Conservation (phyloP, 2,329 filamentous ascomycete species). For the Venturia asperata region DNA sequence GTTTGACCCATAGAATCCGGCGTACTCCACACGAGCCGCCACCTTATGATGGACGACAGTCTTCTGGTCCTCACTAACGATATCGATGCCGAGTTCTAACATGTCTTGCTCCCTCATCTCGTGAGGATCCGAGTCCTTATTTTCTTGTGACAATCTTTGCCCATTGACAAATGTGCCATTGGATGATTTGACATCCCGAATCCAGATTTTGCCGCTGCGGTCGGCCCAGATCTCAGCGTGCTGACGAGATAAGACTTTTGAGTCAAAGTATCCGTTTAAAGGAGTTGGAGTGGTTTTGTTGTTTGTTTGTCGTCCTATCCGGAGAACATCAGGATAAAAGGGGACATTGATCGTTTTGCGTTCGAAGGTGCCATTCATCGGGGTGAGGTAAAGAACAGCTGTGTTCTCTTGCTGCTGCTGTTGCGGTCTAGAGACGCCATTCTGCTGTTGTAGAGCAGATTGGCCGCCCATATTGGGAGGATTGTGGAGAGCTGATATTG, state of each 20-base stretch:
- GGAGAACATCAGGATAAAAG: constrained; percentile 84
- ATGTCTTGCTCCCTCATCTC: constrained; percentile 88
- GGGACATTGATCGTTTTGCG: constrained; percentile 93
- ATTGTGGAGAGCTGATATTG: constrained; percentile 57
- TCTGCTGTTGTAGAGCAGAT: constrained; percentile 53
- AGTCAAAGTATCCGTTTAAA: constrained; percentile 93
- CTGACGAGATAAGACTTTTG: constrained; percentile 91
- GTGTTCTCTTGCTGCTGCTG: constrained; percentile 48
- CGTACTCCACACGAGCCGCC: constrained; percentile 91
- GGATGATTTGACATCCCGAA: constrained; percentile 94
- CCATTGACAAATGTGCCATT: constrained; percentile 99
- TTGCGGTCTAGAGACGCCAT: constrained; percentile 46
- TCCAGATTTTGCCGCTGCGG: constrained; percentile 81
- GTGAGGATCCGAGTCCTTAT: constrained; percentile 91
- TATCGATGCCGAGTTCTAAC: constrained; percentile 92
- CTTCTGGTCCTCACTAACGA: constrained; percentile 97
- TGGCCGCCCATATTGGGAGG: constrained; percentile 60
- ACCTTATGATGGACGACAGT: constrained; percentile 98
- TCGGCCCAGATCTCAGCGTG: constrained; percentile 95
- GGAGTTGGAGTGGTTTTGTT: constrained; percentile 89
- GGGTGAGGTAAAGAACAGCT: constrained; percentile 76
- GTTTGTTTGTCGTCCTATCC: constrained; percentile 94
- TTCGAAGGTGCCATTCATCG: constrained; percentile 94
- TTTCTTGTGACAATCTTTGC: constrained; percentile 81
- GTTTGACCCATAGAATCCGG: constrained; percentile 69